Evolutionary conservation across 140 eudicot genomes (phyloP), one percentile per base, ranked within the genome.

Genomic region (Ambrosia hybrid): DNA sequence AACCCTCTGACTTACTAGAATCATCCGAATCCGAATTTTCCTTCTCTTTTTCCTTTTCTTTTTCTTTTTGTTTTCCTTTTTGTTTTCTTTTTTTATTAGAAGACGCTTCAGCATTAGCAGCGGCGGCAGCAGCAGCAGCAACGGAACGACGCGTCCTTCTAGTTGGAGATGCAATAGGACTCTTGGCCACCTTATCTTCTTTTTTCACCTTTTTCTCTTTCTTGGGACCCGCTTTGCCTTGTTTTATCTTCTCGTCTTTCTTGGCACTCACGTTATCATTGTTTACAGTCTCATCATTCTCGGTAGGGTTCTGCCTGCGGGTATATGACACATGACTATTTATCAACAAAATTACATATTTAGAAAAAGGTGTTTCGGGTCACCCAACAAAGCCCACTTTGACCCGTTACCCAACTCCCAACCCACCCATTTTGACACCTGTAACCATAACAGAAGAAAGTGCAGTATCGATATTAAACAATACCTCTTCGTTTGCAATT

Each of bases 191-290:
- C 51, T 70, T 70, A n/a, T 77, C 72, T 30, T 78, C 68, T 66
- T 67, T 73, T 51, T 73, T 46, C 67, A 21, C 67, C 55, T 68
- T 65, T 58, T 70, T 72, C 21, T 64, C 72, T 82, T 82, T 67
- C 56, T 73, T 82, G 68, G 68, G 9, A 68, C 76, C 75, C 21
- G 3, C 65, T 78, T 76, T 46, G 34, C 41, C 81, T 71, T 39
- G 89, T 57, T 75, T 76, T 45, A 80, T 82, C 12, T 80, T 70
- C 77, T 87, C 96, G 0, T 88, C 91, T 41, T 81, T 57, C 77
- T 87, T 81, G 51, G 78, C 38, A 62, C 78, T 79, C 60, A 26
- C 12, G 51, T 21, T 15, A 58, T 59, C 83, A 70, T 41, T 81
- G 46, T 69, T 68, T 48, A 83, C 78, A 30, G 89, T 76, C 79